Conservation (phyloP, 1,284 basidiomycete genomes). For the Rhodotorula glutinis region DNA sequence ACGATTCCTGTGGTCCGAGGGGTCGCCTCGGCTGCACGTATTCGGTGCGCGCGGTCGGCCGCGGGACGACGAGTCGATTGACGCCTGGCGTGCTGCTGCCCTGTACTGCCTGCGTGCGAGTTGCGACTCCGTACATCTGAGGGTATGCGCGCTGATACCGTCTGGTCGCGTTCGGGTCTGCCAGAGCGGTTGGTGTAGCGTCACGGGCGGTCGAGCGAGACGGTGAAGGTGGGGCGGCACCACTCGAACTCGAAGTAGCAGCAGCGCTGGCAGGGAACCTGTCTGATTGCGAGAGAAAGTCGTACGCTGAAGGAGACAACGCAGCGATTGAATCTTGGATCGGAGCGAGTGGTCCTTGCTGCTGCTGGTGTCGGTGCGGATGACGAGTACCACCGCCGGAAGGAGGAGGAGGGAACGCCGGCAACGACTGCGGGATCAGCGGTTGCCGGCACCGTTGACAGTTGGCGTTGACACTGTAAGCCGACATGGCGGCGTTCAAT, state of each 20-base stretch:
- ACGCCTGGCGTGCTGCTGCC: too few relatives aligned
- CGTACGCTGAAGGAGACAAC: constrained; percentile 77
- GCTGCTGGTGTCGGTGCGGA: background rate
- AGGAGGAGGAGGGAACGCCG: too few relatives aligned
- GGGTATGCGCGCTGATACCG: too few relatives aligned
- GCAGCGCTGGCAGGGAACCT: constrained; percentile 60
- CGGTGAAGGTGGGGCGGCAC: too few relatives aligned
- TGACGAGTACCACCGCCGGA: too few relatives aligned
- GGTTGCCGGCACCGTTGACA: constrained; percentile 39
- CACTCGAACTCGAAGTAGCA: constrained; percentile 50
- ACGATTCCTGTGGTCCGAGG: constrained; percentile 67
- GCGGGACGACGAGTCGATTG: constrained; percentile 45
- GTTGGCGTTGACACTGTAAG: background rate
- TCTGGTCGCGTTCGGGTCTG: too few relatives aligned
- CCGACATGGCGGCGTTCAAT: background rate
- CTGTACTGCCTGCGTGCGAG: constrained; percentile 30
- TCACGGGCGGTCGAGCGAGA: too few relatives aligned
- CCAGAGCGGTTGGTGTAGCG: too few relatives aligned
- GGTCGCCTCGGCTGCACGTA: background rate
- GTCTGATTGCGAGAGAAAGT: constrained; percentile 63
- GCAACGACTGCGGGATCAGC: constrained; percentile 17
- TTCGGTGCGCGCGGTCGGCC: constrained; percentile 12
- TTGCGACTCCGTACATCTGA: constrained; percentile 45
- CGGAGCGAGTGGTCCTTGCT: constrained; percentile 42
- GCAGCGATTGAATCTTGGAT: constrained; percentile 80